Evolutionary conservation across 257 asterid species (phyloP).

Genomic region (Gynochthodes officinalis): DNA sequence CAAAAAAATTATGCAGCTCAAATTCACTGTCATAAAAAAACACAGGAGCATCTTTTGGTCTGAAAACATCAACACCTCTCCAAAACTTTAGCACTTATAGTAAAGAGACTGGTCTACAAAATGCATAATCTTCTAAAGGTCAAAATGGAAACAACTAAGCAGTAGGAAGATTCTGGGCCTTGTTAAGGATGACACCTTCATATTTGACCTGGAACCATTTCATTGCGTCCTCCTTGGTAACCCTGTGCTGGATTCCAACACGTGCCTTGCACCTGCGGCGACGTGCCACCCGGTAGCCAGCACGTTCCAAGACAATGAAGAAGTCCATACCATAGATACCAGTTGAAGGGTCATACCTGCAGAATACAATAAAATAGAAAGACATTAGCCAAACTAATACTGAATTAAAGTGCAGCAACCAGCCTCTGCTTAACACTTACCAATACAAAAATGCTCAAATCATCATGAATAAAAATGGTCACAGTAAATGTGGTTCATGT

Average conservation of each 20-base stretch:
- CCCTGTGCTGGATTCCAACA: constrained; percentile 80
- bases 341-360: constrained; percentile 76
- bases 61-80: not conserved
- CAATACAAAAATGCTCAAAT: not conserved
- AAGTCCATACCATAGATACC: constrained; percentile 88
- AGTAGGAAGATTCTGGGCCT: constrained; percentile 47
- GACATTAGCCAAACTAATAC: not conserved
- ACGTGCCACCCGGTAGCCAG: constrained; percentile 77
- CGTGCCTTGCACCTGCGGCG: constrained; percentile 80
- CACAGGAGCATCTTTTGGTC: not conserved
- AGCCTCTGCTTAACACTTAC: not conserved
- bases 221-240: constrained; percentile 76
- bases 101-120: constrained; percentile 14
- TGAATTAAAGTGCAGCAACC: not conserved
- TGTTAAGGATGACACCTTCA: constrained; percentile 77
- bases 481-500: not conserved
- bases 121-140: constrained; percentile 4
- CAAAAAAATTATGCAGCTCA: not conserved
- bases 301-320: constrained; percentile 63
- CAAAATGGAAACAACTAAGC: constrained; percentile 7
- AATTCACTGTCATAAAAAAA: not conserved
- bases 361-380: not conserved
- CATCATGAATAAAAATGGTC: not conserved
- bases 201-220: constrained; percentile 81
- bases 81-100: constrained; percentile 14